Conservation (phyloP, 352 stramenopile genomes). For the Globisporangium echinulatum region DNA sequence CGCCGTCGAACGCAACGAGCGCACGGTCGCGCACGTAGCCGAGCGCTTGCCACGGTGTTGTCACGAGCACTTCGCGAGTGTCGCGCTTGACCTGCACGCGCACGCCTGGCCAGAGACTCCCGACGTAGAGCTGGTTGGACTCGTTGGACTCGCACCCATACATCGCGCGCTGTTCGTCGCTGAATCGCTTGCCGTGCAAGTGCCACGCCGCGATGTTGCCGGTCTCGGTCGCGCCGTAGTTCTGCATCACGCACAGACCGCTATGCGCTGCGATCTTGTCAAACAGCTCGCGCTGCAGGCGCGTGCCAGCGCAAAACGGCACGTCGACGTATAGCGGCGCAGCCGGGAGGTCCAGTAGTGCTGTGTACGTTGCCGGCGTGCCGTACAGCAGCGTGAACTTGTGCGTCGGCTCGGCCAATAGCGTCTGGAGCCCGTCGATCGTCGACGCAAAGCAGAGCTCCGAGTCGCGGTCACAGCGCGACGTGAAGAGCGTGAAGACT, state of each 20-base stretch:
- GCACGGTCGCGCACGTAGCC: slow-evolving; percentile 59
- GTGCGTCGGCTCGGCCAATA: slow-evolving; percentile 29
- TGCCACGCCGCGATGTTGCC: slow-evolving; percentile 72
- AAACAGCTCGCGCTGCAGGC: slow-evolving; percentile 51
- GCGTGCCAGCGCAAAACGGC: slow-evolving; percentile 65
- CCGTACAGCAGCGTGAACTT: slow-evolving; percentile 62
- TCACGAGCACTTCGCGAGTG: slow-evolving; percentile 60
- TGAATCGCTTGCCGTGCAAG: slow-evolving; percentile 37
- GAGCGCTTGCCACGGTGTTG: slow-evolving; percentile 72
- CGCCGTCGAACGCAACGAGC: slow-evolving; percentile 35
- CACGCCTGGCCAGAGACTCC: slow-evolving; percentile 65
- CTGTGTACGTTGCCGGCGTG: slow-evolving; percentile 75
- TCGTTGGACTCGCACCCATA: slow-evolving; percentile 12
- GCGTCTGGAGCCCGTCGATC: slow-evolving; percentile 36
- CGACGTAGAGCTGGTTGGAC: slow-evolving; percentile 37
- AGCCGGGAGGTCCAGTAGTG: slow-evolving; percentile 44
- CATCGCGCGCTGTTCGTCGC: slow-evolving; percentile 35
- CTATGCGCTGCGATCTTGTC: slow-evolving; percentile 41
- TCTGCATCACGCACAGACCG: slow-evolving; percentile 73
- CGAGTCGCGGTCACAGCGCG: slow-evolving; percentile 44
- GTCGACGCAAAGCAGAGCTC: slow-evolving; percentile 67
- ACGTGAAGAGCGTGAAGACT: slow-evolving; percentile 74
- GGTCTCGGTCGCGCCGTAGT: slow-evolving; percentile 84
- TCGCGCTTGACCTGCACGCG: slow-evolving; percentile 28
- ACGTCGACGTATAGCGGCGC: slow-evolving; percentile 55